Percentiles rank a stretch among this genome's conserved stretches.
phyloP scores from a whole-genome alignment of 1,284 basidiomycete genomes.

The Apiotrichum veenhuisii region DNA sequence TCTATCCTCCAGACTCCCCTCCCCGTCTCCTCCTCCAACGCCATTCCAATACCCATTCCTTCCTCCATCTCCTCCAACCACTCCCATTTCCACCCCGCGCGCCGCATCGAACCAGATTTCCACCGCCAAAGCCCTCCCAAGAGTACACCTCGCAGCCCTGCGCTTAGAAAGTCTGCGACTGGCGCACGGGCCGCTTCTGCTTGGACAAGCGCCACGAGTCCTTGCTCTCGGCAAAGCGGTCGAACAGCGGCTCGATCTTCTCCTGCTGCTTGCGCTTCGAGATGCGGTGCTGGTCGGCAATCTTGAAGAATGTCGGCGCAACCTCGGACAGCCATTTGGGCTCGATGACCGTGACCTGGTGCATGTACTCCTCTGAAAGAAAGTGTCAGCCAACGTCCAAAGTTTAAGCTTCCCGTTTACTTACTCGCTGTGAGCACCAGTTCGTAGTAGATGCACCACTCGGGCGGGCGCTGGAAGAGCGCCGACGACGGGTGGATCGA shows the following conservation, averaged over 20 bases:
- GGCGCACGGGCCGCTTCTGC: conserved; percentile 44
- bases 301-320: conserved; percentile 91
- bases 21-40: too few relatives aligned
- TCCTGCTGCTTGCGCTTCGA: conserved; percentile 95
- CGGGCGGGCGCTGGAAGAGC: conserved; percentile 86
- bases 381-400: too few relatives aligned
- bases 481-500: conserved; percentile 98
- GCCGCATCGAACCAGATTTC: too few relatives aligned
- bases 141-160: too few relatives aligned
- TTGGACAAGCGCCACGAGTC: conserved; percentile 52
- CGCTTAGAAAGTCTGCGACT: conserved; percentile 44
- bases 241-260: conserved; percentile 78
- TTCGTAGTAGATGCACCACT: conserved; percentile 75
- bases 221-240: conserved; percentile 50
- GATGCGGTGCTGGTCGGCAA: conserved; percentile 92
- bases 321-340: conserved; percentile 99
- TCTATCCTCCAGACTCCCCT: too few relatives aligned
- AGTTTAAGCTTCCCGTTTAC: conserved; percentile 10
- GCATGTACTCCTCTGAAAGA: conserved; percentile 80
- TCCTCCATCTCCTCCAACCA: too few relatives aligned
- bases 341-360: conserved; percentile 89
- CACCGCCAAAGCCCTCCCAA: too few relatives aligned
- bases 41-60: too few relatives aligned
- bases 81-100: too few relatives aligned
- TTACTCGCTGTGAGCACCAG: conserved; percentile 66